Conservation (phyloP, 176 grass and related monocot species). For the Pontederia paniculata region DNA sequence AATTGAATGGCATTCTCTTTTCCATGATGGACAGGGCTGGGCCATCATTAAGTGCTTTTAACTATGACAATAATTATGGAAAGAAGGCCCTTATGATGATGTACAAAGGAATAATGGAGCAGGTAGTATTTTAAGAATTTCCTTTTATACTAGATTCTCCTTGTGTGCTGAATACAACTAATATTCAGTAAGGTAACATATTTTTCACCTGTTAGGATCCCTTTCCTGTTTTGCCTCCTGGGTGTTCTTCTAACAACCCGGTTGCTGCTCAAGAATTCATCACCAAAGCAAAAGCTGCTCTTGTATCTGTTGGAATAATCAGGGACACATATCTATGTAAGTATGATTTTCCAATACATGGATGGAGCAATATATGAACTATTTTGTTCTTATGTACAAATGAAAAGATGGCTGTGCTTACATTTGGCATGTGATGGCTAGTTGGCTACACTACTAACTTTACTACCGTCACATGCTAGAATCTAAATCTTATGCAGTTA, state of each 20-base stretch:
- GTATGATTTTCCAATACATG: conserved; percentile 21
- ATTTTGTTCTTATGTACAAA: no score
- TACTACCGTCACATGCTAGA: no score
- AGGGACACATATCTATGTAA: conserved; percentile 67
- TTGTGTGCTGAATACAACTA: background rate
- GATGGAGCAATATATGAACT: no score
- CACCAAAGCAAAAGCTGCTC: conserved; percentile 61
- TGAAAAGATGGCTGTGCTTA: no score
- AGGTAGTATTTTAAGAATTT: conserved; percentile 41
- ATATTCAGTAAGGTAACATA: background rate
- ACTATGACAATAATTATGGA: conserved; percentile 88
- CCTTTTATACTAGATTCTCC: background rate
- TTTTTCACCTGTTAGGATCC: conserved; percentile 42
- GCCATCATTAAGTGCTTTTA: conserved; percentile 83
- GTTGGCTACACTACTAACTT: no score
- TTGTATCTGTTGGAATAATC: conserved; percentile 92
- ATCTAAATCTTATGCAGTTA: no score
- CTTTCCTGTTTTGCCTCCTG: conserved; percentile 70
- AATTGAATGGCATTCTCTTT: conserved; percentile 9
- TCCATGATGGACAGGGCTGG: conserved; percentile 54
- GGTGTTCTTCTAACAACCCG: conserved; percentile 66
- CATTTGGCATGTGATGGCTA: no score
- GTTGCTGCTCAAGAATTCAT: conserved; percentile 55
- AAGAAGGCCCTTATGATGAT: conserved; percentile 70
- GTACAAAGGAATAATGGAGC: conserved; percentile 97